phyloP scores from a whole-genome alignment of 495 filamentous ascomycete species.

The Sphaerosporella brunnea region DNA sequence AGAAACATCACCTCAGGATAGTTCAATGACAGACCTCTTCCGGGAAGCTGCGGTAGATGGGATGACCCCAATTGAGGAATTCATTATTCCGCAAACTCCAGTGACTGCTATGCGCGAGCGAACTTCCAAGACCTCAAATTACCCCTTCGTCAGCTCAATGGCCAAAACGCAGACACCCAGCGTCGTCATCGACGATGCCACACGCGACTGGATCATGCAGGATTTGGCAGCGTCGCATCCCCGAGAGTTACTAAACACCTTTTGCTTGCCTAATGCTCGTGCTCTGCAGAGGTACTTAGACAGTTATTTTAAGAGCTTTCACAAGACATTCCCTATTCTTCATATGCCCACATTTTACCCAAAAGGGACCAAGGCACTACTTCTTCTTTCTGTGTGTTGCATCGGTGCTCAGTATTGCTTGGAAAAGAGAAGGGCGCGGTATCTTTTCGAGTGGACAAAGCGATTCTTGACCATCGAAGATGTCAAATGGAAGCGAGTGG shows the following conservation, averaged over 20 bases:
- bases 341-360: neutral
- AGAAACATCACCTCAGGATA: neutral
- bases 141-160: neutral
- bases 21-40: neutral
- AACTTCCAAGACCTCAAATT: constrained; percentile 14
- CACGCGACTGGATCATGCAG: neutral
- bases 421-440: constrained; percentile 6
- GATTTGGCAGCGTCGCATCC: constrained; percentile 1
- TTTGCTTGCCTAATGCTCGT: neutral
- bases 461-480: constrained; percentile 5
- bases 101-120: constrained; percentile 47
- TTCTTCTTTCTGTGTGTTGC: constrained; percentile 4
- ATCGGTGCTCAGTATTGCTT: constrained; percentile 8
- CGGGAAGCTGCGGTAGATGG: constrained; percentile 19
- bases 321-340: constrained; percentile 3
- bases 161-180: neutral
- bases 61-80: constrained; percentile 39
- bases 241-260: neutral
- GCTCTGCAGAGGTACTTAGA: constrained; percentile 4
- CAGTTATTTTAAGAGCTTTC: constrained; percentile 6
- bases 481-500: constrained; percentile 4
- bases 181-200: constrained; percentile 2
- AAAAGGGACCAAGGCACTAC: neutral
- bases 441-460: constrained; percentile 9
- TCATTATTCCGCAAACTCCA: constrained; percentile 42